Evolutionary conservation across 441 rosid species (phyloP), one percentile per base, ranked within the genome.

Genomic region (Viola pubescens): DNA sequence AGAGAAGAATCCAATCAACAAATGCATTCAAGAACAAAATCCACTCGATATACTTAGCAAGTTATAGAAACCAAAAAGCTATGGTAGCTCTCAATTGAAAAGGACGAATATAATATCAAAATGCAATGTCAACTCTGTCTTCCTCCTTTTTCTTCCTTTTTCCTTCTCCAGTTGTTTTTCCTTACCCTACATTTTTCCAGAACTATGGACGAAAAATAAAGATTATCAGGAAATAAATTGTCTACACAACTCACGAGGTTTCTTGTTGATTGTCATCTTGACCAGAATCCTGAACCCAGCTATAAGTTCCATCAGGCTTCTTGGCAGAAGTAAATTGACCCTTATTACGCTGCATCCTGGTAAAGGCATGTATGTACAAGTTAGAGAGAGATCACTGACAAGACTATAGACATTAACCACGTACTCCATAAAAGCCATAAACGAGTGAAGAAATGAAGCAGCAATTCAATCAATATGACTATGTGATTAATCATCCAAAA

Each of bases 261-360:
- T 92, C 96, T 47, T 66, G 77, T 45, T 72, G 84, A 71, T 61
- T 45, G 7, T 92, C 92, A 70, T 85, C 97, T 61, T 69, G 91
- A 52, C 86, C 83, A 34, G 87, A 82, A 56, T 87, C 94, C 70
- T 80, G 88, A 58, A 71, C 79, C 72, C 89, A 85, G 61, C 73
- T 77, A 65, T 67, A 68, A 53, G 75, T 51, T 57, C 92, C 91
- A 54, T 92, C 92, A 48, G 85, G 61, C 80, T 79, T 84, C 80
- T 89, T 89, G 60, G 88, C 65, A 64, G 97, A 92, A 37, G 92
- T 82, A 73, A 92, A 92, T 11, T 92, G 98, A 74, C 97, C 98
- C 73, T 92, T 92, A 54, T 84, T 89, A 9, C 98, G 86, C 70
- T 89, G 86, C 98, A 92, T 92, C 75, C 98, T 92, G 94, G 57